Percentiles rank a stretch among this genome's conserved stretches.
phyloP scores from a whole-genome alignment of 2,329 filamentous ascomycete species.

The Trichoderma hamatum region DNA sequence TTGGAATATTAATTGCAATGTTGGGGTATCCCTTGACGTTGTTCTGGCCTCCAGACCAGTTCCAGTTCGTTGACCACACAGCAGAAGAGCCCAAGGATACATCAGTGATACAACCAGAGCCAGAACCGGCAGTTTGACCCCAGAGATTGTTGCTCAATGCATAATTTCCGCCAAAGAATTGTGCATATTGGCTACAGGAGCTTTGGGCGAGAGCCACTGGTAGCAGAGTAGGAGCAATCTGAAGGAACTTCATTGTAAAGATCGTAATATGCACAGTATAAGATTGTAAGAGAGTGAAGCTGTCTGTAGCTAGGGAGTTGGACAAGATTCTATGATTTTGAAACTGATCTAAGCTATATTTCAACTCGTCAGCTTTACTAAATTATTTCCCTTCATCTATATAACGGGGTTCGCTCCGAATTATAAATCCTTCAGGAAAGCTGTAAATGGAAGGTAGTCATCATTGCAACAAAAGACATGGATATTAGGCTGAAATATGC shows the following conservation, averaged over 20 bases:
- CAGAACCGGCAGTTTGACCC: background rate
- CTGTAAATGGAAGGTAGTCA: background rate
- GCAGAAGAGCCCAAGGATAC: background rate
- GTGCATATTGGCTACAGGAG: background rate
- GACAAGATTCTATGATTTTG: background rate
- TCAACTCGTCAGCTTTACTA: background rate
- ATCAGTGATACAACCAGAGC: conserved; percentile 7
- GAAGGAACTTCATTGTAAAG: conserved; percentile 1
- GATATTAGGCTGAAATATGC: conserved; percentile 12
- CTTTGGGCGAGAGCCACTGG: conserved; percentile 13
- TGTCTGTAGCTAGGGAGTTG: background rate
- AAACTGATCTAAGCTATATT: background rate
- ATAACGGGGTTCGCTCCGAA: background rate
- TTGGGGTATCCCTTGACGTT: conserved; percentile 20
- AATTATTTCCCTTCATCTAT: background rate
- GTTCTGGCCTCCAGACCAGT: conserved; percentile 18
- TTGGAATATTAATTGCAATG: background rate
- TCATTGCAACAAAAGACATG: too few species aligned
- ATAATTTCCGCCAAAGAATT: background rate
- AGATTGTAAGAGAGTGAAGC: too few species aligned
- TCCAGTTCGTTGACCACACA: conserved; percentile 6
- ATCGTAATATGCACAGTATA: background rate
- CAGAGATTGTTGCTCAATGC: conserved; percentile 16
- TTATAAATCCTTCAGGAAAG: too few species aligned
- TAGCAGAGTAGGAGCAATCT: background rate